Base-by-base conservation (phyloP, 108 stramenopile species). In the Nitzschia sp. region DNA sequence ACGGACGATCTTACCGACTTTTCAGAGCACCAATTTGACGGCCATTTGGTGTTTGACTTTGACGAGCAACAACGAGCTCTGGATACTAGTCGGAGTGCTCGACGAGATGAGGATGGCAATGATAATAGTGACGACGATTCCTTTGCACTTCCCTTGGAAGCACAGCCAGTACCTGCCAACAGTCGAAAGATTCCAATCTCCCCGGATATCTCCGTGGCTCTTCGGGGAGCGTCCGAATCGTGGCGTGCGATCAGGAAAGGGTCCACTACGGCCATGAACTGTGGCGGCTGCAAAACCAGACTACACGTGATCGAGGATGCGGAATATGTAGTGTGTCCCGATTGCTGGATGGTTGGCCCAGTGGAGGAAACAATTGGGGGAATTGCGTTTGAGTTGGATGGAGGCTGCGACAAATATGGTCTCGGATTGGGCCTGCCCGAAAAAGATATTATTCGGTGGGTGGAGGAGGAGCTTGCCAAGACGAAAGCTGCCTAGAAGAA, bases 231-330 rank as follows among this genome's bases (percentile, higher is more conserved):
- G 1, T 5, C 35, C 1, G 61, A 62, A 62, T 45, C 61, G 6
- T 62, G 61, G 61, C 36, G 46, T 26, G 61, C 42, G 2, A 62
- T 62, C 32, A 31, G 61, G 46, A 18, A 21, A 26, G 42, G 21
- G 3, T 42, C 24, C 61, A 62, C 38, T 5, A 42, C 38, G 6
- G 38, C 35, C 1, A 46, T 26, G 1, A 34, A n/a, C 8, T 62
- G 61, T 5, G 9, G 32, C 1, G 31, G 23, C 13, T 62, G 61
- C 32, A 31, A 62, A 25, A 15, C 61, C 9, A n/a, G 19, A 6
- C 32, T 62, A n/a, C 61, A 62, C 5, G 61, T 62, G 0, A 11
- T 62, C 17, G 61, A 62, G 46, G 42, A 62, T 24, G 61, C 61
- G 0, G 61, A 62, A 46, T 62, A 62, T 26, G 1, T 62, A 0